These are phyloP conservation scores for Pelargonium fulgidum DNA, from an alignment of 441 rosid species.

Conservation along the genomic window DNA sequence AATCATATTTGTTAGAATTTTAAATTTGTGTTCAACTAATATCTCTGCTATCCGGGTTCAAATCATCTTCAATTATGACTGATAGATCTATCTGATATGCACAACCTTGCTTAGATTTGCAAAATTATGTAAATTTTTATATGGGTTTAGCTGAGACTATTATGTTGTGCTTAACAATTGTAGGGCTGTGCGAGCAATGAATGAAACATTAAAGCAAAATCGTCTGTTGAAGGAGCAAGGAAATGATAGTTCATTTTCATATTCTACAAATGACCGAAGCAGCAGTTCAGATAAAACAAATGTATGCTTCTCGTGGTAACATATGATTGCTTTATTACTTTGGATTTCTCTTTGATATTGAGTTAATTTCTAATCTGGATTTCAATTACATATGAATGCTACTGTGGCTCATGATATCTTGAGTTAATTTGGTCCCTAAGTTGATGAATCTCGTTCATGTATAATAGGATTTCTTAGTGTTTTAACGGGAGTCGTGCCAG, in stretches of 20 bases:
- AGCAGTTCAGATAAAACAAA: constrained; percentile 49
- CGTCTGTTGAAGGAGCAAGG: constrained; percentile 57
- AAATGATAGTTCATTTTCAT: constrained; percentile 47
- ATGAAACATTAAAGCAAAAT: constrained; percentile 93
- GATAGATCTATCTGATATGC: background rate
- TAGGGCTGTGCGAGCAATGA: constrained; percentile 99
- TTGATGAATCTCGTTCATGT: constrained; percentile 4
- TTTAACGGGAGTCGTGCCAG: background rate
- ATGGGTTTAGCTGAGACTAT: background rate
- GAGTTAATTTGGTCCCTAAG: background rate
- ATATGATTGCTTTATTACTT: constrained; percentile 12
- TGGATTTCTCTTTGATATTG: constrained; percentile 1
- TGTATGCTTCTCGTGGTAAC: constrained; percentile 35
- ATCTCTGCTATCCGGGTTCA: background rate
- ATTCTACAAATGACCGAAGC: constrained; percentile 43
- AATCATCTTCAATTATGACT: background rate
- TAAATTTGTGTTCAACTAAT: background rate
- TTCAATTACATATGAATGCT: background rate
- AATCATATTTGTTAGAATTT: background rate
- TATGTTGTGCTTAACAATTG: constrained; percentile 20
- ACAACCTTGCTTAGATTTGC: background rate
- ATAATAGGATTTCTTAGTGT: background rate
- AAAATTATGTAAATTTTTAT: background rate
- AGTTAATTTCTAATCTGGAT: background rate
- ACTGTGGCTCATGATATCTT: constrained; percentile 4